Conservation (phyloP, 78 protist species). For the Pigoraptor vietnamica region DNA sequence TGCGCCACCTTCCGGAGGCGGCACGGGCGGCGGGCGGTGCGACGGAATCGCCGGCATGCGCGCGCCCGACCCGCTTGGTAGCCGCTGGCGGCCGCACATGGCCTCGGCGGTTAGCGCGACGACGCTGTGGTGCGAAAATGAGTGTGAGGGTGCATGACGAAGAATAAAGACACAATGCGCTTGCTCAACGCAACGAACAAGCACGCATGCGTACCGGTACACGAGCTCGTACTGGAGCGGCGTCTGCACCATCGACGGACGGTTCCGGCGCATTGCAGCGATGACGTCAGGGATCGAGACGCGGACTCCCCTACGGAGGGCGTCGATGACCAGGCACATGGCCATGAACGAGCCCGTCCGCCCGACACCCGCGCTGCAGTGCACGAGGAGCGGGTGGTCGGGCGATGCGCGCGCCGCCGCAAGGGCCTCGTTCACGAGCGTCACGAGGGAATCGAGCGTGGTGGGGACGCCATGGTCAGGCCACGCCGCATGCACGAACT, state of each 20-base stretch:
- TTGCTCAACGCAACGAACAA: not conserved
- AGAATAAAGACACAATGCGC: not conserved
- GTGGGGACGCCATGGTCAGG: constrained; percentile 60
- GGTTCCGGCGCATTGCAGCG: not conserved
- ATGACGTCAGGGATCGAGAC: not conserved
- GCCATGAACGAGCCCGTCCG: not conserved
- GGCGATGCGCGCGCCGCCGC: not conserved
- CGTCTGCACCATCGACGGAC: not conserved
- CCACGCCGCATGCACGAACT: constrained; percentile 60
- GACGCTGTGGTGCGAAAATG: no score
- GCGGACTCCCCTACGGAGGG: not conserved
- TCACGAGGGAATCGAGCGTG: not conserved
- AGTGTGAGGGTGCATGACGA: no score
- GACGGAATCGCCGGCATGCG: not conserved
- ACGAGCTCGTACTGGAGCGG: not conserved
- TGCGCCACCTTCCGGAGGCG: no score
- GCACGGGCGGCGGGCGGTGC: not conserved
- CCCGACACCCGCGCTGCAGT: not conserved
- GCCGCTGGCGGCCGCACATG: not conserved
- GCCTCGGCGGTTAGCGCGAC: not conserved
- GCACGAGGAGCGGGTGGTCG: not conserved
- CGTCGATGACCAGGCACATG: not conserved
- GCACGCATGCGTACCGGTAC: not conserved
- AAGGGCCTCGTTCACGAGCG: not conserved
- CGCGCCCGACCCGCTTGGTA: not conserved